These are phyloP conservation scores for Colletotrichum spinosum DNA, from an alignment of 2,329 filamentous ascomycete species.

Conservation along the genomic window DNA sequence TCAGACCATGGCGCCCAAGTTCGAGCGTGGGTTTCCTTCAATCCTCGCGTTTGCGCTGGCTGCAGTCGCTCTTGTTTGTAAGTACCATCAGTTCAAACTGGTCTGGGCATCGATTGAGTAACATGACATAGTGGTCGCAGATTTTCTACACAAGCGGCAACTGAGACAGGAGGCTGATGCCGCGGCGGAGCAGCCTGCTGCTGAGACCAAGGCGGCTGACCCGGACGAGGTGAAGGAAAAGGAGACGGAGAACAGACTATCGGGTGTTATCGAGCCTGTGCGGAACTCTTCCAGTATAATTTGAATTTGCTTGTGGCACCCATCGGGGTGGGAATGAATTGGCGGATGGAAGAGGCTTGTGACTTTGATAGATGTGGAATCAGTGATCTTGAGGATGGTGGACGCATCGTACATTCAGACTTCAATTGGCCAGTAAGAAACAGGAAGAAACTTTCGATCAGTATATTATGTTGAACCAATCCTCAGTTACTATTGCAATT, in stretches of 20 bases:
- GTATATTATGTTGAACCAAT: no score
- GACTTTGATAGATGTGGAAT: neutral
- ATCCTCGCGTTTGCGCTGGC: conserved; percentile 13
- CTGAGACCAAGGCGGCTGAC: neutral
- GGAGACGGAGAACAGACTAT: neutral
- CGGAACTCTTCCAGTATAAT: conserved; percentile 17
- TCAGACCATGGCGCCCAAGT: conserved; percentile 46
- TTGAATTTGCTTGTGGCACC: neutral
- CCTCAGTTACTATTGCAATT: no score
- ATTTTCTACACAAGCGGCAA: conserved; percentile 18
- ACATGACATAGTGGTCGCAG: neutral
- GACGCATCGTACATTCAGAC: neutral
- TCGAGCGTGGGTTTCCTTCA: conserved; percentile 34
- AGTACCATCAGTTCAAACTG: neutral
- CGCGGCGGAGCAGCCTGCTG: neutral
- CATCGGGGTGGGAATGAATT: neutral
- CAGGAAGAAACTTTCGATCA: no score
- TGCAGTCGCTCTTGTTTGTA: conserved; percentile 24
- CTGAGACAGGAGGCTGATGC: conserved; percentile 1
- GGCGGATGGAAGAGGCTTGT: neutral
- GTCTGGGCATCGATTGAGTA: neutral
- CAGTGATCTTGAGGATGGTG: neutral
- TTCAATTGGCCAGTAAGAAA: no score
- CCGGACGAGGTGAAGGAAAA: neutral
- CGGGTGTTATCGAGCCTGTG: conserved; percentile 2